Evolutionary conservation across 805 yeast genomes (phyloP).

Genomic region (Clavispora santaluciae): DNA sequence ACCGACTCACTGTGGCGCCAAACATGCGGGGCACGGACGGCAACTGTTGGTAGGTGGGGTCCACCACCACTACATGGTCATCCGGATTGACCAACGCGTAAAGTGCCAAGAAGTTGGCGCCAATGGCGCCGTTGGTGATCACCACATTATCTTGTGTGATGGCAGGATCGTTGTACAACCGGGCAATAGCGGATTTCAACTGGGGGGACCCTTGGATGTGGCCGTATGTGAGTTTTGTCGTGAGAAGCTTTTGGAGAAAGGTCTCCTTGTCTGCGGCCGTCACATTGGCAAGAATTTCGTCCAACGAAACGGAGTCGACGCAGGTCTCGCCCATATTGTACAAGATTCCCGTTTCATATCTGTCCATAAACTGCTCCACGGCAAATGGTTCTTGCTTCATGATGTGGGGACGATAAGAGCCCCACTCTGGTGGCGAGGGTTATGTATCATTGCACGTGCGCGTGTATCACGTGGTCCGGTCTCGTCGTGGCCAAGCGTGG

Average conservation of each 20-base stretch:
- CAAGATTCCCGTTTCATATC: conserved; percentile 35
- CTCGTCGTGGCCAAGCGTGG: too few species aligned
- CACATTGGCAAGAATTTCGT: conserved; percentile 26
- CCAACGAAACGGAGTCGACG: conserved; percentile 39
- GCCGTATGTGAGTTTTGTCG: conserved; percentile 38
- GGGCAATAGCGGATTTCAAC: conserved; percentile 32
- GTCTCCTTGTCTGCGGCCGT: conserved; percentile 1
- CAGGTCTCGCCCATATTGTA: conserved; percentile 52
- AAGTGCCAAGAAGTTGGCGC: conserved; percentile 45
- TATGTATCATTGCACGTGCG: too few species aligned
- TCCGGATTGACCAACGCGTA: conserved; percentile 41
- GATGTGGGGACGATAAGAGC: too few species aligned
- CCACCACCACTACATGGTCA: conserved; percentile 45
- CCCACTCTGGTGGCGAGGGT: too few species aligned
- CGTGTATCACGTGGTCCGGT: too few species aligned
- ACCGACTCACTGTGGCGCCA: conserved; percentile 27
- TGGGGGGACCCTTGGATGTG: conserved; percentile 42
- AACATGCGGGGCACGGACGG: conserved; percentile 44
- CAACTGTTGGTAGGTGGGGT: conserved; percentile 49
- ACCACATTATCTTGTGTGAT: conserved; percentile 34
- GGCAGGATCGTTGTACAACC: conserved; percentile 26
- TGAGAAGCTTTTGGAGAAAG: conserved; percentile 13
- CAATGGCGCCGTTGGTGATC: conserved; percentile 53
- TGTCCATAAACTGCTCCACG: conserved; percentile 54
- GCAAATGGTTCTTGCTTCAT: conserved; percentile 43